Conservation (phyloP, 257 asterid genomes). For the Petunia secreta region DNA sequence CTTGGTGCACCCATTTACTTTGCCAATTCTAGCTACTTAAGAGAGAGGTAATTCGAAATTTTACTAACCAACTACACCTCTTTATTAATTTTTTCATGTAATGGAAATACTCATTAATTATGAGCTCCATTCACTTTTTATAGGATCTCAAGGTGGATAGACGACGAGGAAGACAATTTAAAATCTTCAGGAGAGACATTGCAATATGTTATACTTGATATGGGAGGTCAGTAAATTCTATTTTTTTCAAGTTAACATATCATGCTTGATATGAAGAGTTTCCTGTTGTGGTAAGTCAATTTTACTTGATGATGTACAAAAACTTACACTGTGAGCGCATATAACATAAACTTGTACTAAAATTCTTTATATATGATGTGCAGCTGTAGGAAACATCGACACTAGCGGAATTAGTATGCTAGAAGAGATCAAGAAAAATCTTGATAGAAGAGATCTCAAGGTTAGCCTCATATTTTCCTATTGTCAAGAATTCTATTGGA, state of each 20-base stretch:
- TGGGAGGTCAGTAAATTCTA: conserved; percentile 63
- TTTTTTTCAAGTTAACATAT: no score
- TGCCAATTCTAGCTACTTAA: conserved; percentile 83
- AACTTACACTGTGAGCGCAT: background rate
- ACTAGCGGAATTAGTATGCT: conserved; percentile 96
- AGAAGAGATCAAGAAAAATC: conserved; percentile 73
- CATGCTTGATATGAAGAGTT: background rate
- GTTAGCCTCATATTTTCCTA: conserved; percentile 30
- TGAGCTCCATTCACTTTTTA: background rate
- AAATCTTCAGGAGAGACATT: conserved; percentile 58
- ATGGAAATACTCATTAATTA: background rate
- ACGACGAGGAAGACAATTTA: conserved; percentile 81
- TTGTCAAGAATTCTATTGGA: background rate
- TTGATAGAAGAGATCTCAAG: conserved; percentile 87
- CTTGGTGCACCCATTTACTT: conserved; percentile 92
- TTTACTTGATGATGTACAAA: background rate
- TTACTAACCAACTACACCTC: background rate
- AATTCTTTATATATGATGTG: conserved; percentile 10
- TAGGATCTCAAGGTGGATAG: conserved; percentile 88
- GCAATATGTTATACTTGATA: conserved; percentile 69
- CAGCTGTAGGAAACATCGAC: conserved; percentile 96
- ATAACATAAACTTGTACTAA: background rate
- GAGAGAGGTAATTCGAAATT: conserved; percentile 70
- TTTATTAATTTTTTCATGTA: background rate
- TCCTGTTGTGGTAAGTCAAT: background rate